These are phyloP conservation scores for Torulaspora pretoriensis DNA, from an alignment of 1,139 yeast species.

Conservation along the genomic window DNA sequence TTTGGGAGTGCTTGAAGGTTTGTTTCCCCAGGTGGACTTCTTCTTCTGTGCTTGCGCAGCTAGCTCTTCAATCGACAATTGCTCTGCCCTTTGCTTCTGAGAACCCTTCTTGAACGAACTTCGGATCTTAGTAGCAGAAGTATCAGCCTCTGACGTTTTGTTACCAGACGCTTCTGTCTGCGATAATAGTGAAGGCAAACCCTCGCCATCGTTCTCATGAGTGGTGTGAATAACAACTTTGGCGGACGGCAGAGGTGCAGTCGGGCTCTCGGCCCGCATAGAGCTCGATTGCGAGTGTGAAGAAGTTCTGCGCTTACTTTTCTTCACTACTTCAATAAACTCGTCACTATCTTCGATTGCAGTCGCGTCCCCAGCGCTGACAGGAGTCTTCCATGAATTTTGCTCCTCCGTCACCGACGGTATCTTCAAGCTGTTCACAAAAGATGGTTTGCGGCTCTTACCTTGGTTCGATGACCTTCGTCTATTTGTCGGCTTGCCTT, in stretches of 20 bases:
- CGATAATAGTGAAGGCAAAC: slow-evolving; percentile 21
- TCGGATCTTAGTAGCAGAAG: slow-evolving; percentile 11
- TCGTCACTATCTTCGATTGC: slow-evolving; percentile 19
- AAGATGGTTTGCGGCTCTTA: slow-evolving; percentile 9
- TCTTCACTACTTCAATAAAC: slow-evolving; percentile 22
- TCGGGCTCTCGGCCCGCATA: background rate
- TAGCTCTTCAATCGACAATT: slow-evolving; percentile 14
- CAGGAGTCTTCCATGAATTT: slow-evolving; percentile 1
- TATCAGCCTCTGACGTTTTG: slow-evolving; percentile 2
- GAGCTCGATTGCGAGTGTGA: slow-evolving; percentile 1
- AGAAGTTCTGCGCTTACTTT: slow-evolving; percentile 14
- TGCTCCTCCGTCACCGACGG: slow-evolving; percentile 3
- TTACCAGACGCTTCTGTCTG: background rate
- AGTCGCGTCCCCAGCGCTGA: slow-evolving; percentile 4
- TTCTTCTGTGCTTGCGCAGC: slow-evolving; percentile 24
- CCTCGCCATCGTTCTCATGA: slow-evolving; percentile 6
- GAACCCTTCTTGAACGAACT: slow-evolving; percentile 26
- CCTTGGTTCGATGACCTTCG: slow-evolving; percentile 9
- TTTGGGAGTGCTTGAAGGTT: background rate
- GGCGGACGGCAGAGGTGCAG: slow-evolving; percentile 4
- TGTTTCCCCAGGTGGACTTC: slow-evolving; percentile 20
- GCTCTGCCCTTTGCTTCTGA: slow-evolving; percentile 28
- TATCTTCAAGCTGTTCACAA: background rate
- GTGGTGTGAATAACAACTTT: slow-evolving; percentile 12
- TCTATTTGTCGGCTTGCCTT: slow-evolving; percentile 9